phyloP scores from a whole-genome alignment of 2,329 filamentous ascomycete genomes.

The Aspergillus glaucus region DNA sequence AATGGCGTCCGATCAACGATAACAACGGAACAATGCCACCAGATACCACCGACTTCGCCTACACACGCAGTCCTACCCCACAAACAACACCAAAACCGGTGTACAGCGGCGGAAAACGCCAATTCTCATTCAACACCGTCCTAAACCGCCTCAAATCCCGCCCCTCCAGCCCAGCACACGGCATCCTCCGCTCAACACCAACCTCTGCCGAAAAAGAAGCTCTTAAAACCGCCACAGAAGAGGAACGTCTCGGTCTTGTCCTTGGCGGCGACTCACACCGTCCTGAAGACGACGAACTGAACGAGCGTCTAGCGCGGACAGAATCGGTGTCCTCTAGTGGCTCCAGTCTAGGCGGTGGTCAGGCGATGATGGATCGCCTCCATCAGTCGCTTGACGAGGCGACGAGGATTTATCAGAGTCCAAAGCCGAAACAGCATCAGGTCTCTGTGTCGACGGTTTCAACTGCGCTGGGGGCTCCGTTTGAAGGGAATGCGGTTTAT shows the following conservation, averaged over 20 bases:
- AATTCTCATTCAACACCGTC: slow-evolving; percentile 89
- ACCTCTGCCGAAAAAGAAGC: slow-evolving; percentile 18
- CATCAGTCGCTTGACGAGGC: neutral
- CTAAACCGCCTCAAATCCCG: slow-evolving; percentile 51
- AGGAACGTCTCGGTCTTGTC: slow-evolving; percentile 78
- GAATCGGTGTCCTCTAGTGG: slow-evolving; percentile 11
- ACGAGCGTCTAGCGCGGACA: slow-evolving; percentile 25
- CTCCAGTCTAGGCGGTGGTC: slow-evolving; percentile 5
- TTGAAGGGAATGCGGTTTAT: slow-evolving; percentile 5
- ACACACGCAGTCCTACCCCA: slow-evolving; percentile 17
- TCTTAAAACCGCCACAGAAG: slow-evolving; percentile 61
- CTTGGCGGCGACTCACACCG: slow-evolving; percentile 54
- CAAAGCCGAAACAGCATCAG: neutral
- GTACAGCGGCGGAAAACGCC: slow-evolving; percentile 57
- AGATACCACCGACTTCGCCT: slow-evolving; percentile 18
- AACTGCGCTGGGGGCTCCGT: slow-evolving; percentile 17
- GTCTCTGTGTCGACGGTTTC: slow-evolving; percentile 18
- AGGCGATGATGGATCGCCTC: neutral
- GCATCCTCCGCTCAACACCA: neutral
- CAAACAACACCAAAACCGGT: slow-evolving; percentile 23
- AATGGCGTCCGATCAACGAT: slow-evolving; percentile 28
- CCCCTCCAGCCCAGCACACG: neutral
- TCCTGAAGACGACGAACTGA: slow-evolving; percentile 17
- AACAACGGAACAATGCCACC: slow-evolving; percentile 25
- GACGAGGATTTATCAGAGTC: neutral